Conservation (phyloP, 208 protist species). For the Trypanosomatidae sp. region DNA sequence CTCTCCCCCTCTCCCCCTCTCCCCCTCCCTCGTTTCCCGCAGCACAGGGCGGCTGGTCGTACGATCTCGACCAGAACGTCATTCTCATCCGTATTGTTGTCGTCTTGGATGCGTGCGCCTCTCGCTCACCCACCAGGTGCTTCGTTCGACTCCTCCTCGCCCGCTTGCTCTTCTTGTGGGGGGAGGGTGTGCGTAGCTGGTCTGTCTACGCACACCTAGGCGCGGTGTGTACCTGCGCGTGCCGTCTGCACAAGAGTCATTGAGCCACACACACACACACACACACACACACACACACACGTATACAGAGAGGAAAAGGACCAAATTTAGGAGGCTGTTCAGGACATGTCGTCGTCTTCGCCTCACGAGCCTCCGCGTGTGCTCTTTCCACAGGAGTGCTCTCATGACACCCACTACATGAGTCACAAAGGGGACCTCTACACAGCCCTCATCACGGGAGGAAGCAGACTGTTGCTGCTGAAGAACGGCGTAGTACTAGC, state of each 20-base stretch:
- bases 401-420: slow-evolving; percentile 54
- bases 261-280: not conserved
- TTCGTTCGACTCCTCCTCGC: not conserved
- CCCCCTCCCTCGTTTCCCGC: not conserved
- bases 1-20: no score
- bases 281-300: not conserved
- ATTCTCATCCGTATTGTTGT: no score
- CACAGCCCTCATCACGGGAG: slow-evolving; percentile 65
- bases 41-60: not conserved
- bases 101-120: not conserved
- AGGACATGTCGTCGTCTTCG: not conserved
- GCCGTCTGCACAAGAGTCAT: not conserved
- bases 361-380: slow-evolving; percentile 23
- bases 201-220: not conserved
- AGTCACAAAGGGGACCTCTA: slow-evolving; percentile 51
- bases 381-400: slow-evolving; percentile 69
- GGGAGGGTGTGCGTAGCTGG: not conserved
- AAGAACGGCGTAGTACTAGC: slow-evolving; percentile 43
- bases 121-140: not conserved
- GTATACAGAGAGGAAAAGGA: no score
- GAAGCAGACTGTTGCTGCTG: slow-evolving; percentile 56
- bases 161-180: slow-evolving; percentile 4
- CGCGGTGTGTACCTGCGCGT: not conserved
- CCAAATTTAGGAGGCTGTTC: no score
- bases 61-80: not conserved